Percentiles rank a stretch among this genome's conserved stretches.
phyloP scores from a whole-genome alignment of 768 basidiomycete genomes.

The Suillus subluteus region DNA sequence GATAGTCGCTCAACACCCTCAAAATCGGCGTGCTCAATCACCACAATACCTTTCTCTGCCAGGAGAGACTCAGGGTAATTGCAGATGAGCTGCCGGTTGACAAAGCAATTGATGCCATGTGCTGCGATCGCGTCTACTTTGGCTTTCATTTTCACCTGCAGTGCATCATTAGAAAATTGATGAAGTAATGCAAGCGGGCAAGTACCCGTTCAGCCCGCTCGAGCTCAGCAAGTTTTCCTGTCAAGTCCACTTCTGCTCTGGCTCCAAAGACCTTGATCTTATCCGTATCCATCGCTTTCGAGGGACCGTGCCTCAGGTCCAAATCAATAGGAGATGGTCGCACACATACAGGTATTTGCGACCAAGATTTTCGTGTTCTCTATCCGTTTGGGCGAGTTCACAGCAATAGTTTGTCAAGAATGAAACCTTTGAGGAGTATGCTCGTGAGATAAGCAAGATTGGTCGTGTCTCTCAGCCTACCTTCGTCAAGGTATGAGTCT shows the following conservation, averaged over 20 bases:
- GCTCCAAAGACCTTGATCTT: slow-evolving; percentile 99
- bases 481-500: slow-evolving; percentile 97
- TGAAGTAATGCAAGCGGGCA: slow-evolving; percentile 13
- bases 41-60: slow-evolving; percentile 93
- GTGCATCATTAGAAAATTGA: not conserved
- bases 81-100: slow-evolving; percentile 98
- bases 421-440: slow-evolving; percentile 68
- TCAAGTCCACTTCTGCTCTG: slow-evolving; percentile 91
- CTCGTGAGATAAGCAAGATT: not conserved
- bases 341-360: slow-evolving; percentile 89
- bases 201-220: slow-evolving; percentile 91
- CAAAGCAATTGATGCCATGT: slow-evolving; percentile 96
- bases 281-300: slow-evolving; percentile 96
- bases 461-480: slow-evolving; percentile 38
- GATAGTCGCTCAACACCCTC: slow-evolving; percentile 97
- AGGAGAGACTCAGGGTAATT: slow-evolving; percentile 97
- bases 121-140: slow-evolving; percentile 94
- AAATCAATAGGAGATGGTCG: not conserved
- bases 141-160: slow-evolving; percentile 98
- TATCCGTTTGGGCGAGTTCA: slow-evolving; percentile 92
- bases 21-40: slow-evolving; percentile 98
- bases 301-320: slow-evolving; percentile 1
- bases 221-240: slow-evolving; percentile 96
- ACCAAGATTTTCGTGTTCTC: slow-evolving; percentile 96
- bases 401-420: slow-evolving; percentile 95